Percentiles rank a stretch among this genome's conserved stretches.
Evolutionary conservation across 164 flowering plant genomes (phyloP).

Genomic region (Stephania yunnanensis): DNA sequence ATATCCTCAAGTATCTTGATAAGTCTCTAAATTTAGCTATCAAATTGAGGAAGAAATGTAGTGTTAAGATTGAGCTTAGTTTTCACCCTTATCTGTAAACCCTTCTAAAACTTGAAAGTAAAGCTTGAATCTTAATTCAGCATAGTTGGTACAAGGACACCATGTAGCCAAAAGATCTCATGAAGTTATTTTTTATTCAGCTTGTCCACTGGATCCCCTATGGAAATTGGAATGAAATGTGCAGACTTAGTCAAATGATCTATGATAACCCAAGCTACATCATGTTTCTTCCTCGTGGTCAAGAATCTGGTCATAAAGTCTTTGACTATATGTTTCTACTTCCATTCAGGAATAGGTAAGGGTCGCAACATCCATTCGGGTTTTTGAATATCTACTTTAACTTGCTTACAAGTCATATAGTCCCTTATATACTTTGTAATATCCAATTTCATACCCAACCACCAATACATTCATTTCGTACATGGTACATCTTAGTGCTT

Average conservation of each 20-base stretch:
- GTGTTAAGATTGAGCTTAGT: background rate
- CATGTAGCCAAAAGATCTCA: slow-evolving; percentile 3
- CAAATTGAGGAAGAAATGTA: background rate
- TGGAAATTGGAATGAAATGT: background rate
- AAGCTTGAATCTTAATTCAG: background rate
- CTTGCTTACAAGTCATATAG: background rate
- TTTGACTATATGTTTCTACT: background rate
- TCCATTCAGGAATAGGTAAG: no score
- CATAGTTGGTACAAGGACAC: background rate
- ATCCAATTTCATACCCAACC: background rate
- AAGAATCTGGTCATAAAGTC: background rate
- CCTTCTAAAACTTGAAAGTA: background rate
- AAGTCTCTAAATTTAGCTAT: background rate
- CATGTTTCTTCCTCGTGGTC: no score
- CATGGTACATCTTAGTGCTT: slow-evolving; percentile 1
- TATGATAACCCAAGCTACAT: background rate
- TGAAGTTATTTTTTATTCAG: background rate
- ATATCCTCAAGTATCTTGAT: background rate
- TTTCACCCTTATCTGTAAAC: background rate
- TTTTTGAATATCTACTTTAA: no score
- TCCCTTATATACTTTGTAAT: background rate
- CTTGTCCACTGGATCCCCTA: background rate
- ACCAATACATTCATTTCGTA: background rate
- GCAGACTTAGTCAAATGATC: slow-evolving; percentile 1
- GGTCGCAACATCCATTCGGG: no score